Evolutionary conservation across 208 protist species (phyloP), one percentile per base, ranked within the genome.

Genomic region (Borovskyia barvae): DNA sequence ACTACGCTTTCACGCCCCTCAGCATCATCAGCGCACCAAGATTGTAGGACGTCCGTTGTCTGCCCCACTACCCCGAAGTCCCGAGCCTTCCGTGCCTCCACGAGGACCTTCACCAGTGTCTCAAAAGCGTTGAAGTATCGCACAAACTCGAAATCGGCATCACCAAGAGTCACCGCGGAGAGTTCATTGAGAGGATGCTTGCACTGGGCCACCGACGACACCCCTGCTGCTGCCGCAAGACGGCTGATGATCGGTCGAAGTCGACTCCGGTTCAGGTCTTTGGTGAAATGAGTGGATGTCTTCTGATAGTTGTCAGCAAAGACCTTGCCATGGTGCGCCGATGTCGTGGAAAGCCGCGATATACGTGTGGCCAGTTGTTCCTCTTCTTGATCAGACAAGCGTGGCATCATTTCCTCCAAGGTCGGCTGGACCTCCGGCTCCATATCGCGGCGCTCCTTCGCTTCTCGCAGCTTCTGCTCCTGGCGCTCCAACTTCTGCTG

Each of bases 291-390:
- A 3, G 64, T 54, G 26, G 77, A 75, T 51, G 80, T 82, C 41
- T 87, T 92, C 60, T 91, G 85, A 63, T 94, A 94, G n/a, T 47
- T 88, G 65, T 94, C 82, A 2, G 52, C 42, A 65, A 87, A 94
- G 19, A 52, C 72, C 49, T 77, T 81, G 9, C 69, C 78, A 29
- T 90, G 84, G 4, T 85, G 79, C 17, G 53, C 63, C 15, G 72
- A 74, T 2, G 71, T 58, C 0, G 68, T 64, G 5, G 73, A 35
- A 11, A 85, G 60, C 33, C 79, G 84, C 8, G 51, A 32, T 42
- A 94, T 28, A 20, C 77, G 81, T 41, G 78, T 69, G 3, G 64
- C 60, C n/a, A 78, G 50, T 58, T 80, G 66, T 45, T 91, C 84
- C 47, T 84, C 84, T 15, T 94, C 82, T 29, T 82, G 65, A 11